Conservation (phyloP, 345 rosid species). For the Boechera retrofracta region DNA sequence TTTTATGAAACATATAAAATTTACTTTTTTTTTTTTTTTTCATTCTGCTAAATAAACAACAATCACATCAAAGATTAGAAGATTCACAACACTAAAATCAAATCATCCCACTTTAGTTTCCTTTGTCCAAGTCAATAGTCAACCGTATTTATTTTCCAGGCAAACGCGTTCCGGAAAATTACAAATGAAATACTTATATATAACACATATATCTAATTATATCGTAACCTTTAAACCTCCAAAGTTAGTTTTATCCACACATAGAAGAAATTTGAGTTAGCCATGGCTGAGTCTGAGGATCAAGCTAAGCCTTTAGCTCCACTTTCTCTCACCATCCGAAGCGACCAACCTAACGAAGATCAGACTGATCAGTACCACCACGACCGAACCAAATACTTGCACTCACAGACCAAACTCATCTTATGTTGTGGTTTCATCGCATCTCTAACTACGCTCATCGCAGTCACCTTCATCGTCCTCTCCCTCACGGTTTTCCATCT, state of each 20-base stretch:
- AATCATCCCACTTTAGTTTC: conserved; percentile 24
- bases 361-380: conserved; percentile 1
- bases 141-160: conserved; percentile 6
- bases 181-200: neutral
- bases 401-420: conserved; percentile 35
- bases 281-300: conserved; percentile 34
- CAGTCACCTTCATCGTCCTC: conserved; percentile 42
- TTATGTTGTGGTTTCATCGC: conserved; percentile 40
- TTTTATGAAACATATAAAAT: neutral
- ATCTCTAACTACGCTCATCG: conserved; percentile 28
- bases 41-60: neutral
- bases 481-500: conserved; percentile 39
- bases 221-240: neutral
- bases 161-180: conserved; percentile 30
- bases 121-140: conserved; percentile 40
- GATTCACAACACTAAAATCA: conserved; percentile 18
- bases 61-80: conserved; percentile 4
- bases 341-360: conserved; percentile 37
- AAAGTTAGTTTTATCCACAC: neutral
- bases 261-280: neutral
- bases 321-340: conserved; percentile 23
- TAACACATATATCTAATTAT: neutral
- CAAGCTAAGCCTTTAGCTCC: conserved; percentile 38
- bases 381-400: conserved; percentile 24
- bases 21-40: neutral